These are phyloP conservation scores for Leccinum fallax DNA, from an alignment of 1,284 basidiomycete genomes.

Conservation along the genomic window DNA sequence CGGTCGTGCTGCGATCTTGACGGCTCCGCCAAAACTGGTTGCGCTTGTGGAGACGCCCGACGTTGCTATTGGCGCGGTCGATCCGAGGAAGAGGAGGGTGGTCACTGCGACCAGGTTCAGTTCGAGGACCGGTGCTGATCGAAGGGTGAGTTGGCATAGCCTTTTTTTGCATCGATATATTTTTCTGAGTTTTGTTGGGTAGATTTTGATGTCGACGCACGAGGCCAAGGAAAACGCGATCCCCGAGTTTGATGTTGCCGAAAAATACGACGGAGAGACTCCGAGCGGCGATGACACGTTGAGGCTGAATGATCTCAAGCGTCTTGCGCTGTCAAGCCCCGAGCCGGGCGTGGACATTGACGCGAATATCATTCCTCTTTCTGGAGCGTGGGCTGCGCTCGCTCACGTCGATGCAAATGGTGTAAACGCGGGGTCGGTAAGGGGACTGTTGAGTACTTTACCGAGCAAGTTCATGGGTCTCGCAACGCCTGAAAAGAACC, in stretches of 20 bases:
- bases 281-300: constrained; percentile 13
- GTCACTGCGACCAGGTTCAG: constrained; percentile 87
- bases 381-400: constrained; percentile 71
- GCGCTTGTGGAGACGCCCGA: constrained; percentile 82
- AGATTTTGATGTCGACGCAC: constrained; percentile 83
- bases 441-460: constrained; percentile 60
- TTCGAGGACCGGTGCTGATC: constrained; percentile 75
- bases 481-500: constrained; percentile 82
- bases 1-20: constrained; percentile 71
- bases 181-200: constrained; percentile 6
- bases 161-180: constrained; percentile 1
- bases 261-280: constrained; percentile 19
- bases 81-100: constrained; percentile 77
- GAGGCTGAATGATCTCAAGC: constrained; percentile 17
- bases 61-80: constrained; percentile 80
- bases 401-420: constrained; percentile 42
- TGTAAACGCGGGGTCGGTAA: constrained; percentile 41
- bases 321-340: constrained; percentile 16
- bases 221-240: constrained; percentile 49
- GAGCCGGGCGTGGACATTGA: constrained; percentile 57
- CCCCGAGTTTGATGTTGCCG: constrained; percentile 33
- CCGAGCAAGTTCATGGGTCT: constrained; percentile 71
- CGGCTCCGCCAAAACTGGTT: constrained; percentile 77
- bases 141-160: constrained; percentile 53
- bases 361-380: constrained; percentile 58